Conservation (phyloP, 225 moss, liverwort and hornwort species). For the Physcomitrium patens region DNA sequence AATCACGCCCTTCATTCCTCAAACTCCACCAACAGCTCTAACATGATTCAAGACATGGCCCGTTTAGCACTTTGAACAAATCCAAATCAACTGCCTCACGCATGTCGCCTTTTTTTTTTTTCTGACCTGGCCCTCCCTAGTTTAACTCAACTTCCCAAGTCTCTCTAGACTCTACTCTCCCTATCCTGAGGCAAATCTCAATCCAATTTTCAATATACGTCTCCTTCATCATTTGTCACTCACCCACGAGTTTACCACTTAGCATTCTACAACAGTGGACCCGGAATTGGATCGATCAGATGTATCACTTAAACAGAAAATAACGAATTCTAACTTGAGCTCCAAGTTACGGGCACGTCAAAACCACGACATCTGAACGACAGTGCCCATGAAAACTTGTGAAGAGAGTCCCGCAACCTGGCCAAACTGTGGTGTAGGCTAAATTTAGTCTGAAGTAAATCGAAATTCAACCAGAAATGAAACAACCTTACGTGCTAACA, state of each 20-base stretch:
- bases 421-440: neutral
- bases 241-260: neutral
- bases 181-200: constrained; percentile 15
- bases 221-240: neutral
- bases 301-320: too few relatives aligned
- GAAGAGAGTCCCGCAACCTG: neutral
- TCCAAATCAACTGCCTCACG: neutral
- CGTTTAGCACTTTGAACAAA: neutral
- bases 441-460: neutral
- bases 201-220: constrained; percentile 1
- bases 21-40: constrained; percentile 20
- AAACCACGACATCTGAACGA: neutral
- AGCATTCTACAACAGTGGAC: constrained; percentile 2
- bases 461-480: neutral
- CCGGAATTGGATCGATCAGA: neutral
- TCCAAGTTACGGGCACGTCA: neutral
- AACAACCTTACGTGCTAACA: neutral
- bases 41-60: neutral
- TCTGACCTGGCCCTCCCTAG: constrained; percentile 28
- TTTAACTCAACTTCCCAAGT: neutral
- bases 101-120: neutral
- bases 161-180: neutral
- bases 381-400: neutral
- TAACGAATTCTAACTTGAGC: neutral
- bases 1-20: constrained; percentile 9